These are phyloP conservation scores for Neopestalotiopsis rosae DNA, from an alignment of 2,329 filamentous ascomycete species.

Conservation along the genomic window DNA sequence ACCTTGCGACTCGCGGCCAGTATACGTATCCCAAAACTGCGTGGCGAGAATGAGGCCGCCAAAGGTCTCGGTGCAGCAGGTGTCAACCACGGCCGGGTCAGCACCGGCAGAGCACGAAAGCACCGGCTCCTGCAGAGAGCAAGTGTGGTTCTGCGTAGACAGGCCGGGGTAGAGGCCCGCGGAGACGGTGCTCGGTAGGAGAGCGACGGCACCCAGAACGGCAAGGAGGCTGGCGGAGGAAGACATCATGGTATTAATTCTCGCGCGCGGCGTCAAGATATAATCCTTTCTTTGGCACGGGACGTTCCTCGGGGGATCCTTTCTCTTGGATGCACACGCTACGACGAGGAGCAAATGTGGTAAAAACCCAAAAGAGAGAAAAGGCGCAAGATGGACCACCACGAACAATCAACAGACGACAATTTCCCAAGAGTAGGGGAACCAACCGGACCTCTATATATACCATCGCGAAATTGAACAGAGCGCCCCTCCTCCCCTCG, in stretches of 20 bases:
- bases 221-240: conserved; percentile 6
- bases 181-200: conserved; percentile 34
- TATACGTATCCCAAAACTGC: conserved; percentile 70
- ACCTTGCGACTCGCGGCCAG: conserved; percentile 60
- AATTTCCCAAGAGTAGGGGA: background rate
- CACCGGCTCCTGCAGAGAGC: conserved; percentile 47
- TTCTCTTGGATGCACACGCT: too few species aligned
- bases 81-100: conserved; percentile 54
- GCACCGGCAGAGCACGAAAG: conserved; percentile 57
- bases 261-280: background rate
- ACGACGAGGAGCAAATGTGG: too few species aligned
- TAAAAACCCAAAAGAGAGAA: too few species aligned
- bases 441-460: conserved; percentile 5
- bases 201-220: conserved; percentile 26
- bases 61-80: conserved; percentile 69
- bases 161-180: conserved; percentile 49
- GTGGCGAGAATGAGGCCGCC: conserved; percentile 67
- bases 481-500: background rate
- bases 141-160: conserved; percentile 61
- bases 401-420: background rate
- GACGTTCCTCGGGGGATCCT: background rate
- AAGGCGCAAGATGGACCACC: background rate
- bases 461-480: conserved; percentile 23
- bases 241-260: conserved; percentile 3
- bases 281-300: background rate